Conservation (phyloP, 2,329 filamentous ascomycete genomes). For the Pyricularia sp. region DNA sequence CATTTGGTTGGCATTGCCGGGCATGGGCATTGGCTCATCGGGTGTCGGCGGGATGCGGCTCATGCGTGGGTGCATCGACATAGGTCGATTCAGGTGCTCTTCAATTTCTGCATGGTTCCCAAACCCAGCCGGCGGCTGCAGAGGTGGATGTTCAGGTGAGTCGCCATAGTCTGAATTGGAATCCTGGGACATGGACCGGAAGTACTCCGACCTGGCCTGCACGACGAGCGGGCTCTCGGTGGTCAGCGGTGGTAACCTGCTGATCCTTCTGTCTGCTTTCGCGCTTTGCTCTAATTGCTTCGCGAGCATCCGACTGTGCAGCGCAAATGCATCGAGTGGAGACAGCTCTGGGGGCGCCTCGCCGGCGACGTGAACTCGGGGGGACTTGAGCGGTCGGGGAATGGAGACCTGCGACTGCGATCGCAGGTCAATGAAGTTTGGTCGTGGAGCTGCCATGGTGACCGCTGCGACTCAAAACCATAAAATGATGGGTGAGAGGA, state of each 20-base stretch:
- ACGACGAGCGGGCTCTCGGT: conserved; percentile 71
- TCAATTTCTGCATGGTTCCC: conserved; percentile 47
- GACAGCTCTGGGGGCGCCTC: conserved; percentile 84
- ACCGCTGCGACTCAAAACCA: conserved; percentile 1
- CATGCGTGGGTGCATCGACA: conserved; percentile 68
- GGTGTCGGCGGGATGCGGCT: conserved; percentile 50
- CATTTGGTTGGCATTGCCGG: conserved; percentile 27
- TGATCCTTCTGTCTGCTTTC: conserved; percentile 68
- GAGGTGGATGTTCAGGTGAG: conserved; percentile 10
- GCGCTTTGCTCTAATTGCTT: conserved; percentile 76
- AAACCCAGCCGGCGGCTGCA: conserved; percentile 25
- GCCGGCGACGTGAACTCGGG: conserved; percentile 66
- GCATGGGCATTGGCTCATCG: conserved; percentile 36
- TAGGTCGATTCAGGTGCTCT: conserved; percentile 49
- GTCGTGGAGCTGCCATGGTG: conserved; percentile 43
- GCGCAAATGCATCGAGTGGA: conserved; percentile 87
- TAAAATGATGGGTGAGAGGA: not conserved
- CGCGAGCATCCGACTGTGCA: conserved; percentile 81
- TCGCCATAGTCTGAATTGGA: conserved; percentile 39
- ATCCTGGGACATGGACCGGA: conserved; percentile 64
- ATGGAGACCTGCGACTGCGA: conserved; percentile 45
- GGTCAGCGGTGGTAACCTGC: conserved; percentile 73
- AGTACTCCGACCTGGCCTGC: conserved; percentile 71
- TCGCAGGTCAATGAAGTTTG: conserved; percentile 50
- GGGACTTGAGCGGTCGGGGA: conserved; percentile 55